Evolutionary conservation across 116 monocot species (phyloP), one percentile per base, ranked within the genome.

Genomic region (Trichopus zeylanicus): DNA sequence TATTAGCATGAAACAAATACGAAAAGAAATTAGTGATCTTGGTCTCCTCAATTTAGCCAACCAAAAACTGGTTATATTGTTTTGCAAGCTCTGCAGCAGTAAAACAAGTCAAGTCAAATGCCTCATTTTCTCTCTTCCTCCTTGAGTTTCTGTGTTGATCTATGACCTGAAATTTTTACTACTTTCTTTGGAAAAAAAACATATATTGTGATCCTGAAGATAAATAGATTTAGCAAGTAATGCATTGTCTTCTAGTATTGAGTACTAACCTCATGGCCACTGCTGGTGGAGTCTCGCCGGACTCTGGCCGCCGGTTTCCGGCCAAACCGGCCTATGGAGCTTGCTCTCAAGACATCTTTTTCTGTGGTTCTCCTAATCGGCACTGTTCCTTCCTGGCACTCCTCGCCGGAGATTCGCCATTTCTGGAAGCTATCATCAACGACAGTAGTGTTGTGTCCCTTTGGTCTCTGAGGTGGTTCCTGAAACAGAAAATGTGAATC

Each of bases 401-500:
- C 64, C 51, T 82, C 82, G 10, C 85, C 82, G 24, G 77, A 72
- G 35, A 16, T 65, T 26, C 52, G 54, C 97, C 97, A 90, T 29
- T 54, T 35, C 75, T 87, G 91, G 55, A 75, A 47, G 48, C 48
- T 39, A 26, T 52, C 60, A 1, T 12, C 31, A 4, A 13, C 25
- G 2, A 12, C 53, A 6, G 16, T 25, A 5, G 53, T 26, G n/a
- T n/a, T n/a, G 8, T 34, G 32, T 20, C 70, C 81, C 48, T 60
- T 82, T 4, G 87, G 91, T 57, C 81, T 87, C 73, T 97, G 87
- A 7, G 97, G 91, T 51, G 70, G 73, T 28, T 75, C 91, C 95
- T 97, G 63, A 46, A 46, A 29, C 57, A 63, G 21, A 23, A 9
- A 28, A 29, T 28, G 8, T 12, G 9, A 28, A 26, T 29, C 51